Percentiles rank a stretch among this genome's conserved stretches.
Conservation (phyloP, 169 alveolate species). For the Pseudocohnilembus persalinus region DNA sequence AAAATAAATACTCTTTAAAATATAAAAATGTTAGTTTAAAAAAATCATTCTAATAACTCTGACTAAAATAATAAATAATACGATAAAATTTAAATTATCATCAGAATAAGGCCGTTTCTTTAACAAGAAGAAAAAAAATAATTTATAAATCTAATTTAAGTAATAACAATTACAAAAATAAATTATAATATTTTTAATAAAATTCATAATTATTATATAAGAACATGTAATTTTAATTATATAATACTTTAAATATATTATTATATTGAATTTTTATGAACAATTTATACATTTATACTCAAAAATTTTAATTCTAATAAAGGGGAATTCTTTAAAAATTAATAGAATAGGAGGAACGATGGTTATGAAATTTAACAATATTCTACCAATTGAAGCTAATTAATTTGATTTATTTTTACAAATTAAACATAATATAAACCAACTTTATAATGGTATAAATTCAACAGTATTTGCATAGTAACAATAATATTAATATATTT, state of each 20-base stretch:
- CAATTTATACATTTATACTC: too few relatives aligned
- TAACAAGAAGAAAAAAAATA: neutral
- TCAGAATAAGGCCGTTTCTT: neutral
- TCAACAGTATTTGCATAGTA: conserved; percentile 47
- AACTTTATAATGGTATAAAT: conserved; percentile 35
- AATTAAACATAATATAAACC: conserved; percentile 18
- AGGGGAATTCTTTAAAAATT: conserved; percentile 34
- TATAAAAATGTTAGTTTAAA: neutral
- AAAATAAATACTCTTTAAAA: too few relatives aligned
- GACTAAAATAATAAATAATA: too few relatives aligned
- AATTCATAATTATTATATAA: too few relatives aligned
- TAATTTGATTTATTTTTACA: conserved; percentile 22
- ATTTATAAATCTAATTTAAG: neutral
- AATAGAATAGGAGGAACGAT: conserved; percentile 35
- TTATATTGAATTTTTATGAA: too few relatives aligned
- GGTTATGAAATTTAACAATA: conserved; percentile 37
- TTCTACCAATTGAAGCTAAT: conserved; percentile 19
- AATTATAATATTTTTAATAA: too few relatives aligned
- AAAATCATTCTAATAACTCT: neutral
- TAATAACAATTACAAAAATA: neutral
- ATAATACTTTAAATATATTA: too few relatives aligned
- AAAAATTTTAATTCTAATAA: neutral
- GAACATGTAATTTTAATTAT: too few relatives aligned
- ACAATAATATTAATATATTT: neutral
- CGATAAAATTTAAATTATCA: neutral